phyloP scores from a whole-genome alignment of 805 yeast genomes.

The Lachancea thermotolerans region DNA sequence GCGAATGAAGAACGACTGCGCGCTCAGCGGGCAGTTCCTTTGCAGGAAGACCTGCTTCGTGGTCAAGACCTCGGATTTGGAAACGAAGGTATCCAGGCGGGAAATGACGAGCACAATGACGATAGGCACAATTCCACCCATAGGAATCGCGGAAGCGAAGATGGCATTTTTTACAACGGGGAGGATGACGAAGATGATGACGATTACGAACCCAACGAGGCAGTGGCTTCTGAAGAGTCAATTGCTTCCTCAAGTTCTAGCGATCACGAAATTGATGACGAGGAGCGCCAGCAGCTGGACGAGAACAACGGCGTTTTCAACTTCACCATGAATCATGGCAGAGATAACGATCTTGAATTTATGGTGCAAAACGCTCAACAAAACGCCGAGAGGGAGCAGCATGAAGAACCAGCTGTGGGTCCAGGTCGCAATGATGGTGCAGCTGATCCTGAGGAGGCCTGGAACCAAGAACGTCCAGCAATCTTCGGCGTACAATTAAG shows the following conservation, averaged over 20 bases:
- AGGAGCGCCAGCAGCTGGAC: conserved; percentile 14
- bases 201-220: background rate
- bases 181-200: conserved; percentile 4
- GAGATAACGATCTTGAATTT: conserved; percentile 22
- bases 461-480: conserved; percentile 17
- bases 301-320: conserved; percentile 19
- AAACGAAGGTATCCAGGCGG: background rate
- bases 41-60: background rate
- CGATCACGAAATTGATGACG: conserved; percentile 6
- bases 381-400: conserved; percentile 5
- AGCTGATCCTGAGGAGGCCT: conserved; percentile 8
- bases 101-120: background rate
- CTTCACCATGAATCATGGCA: conserved; percentile 17
- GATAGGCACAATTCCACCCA: background rate
- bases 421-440: conserved; percentile 5
- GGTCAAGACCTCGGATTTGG: background rate
- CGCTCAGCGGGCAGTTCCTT: background rate
- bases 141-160: background rate
- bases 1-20: conserved; percentile 20
- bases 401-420: conserved; percentile 9
- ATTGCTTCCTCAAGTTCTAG: conserved; percentile 7
- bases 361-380: conserved; percentile 11
- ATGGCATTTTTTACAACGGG: conserved; percentile 4
- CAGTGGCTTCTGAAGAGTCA: background rate
- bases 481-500: conserved; percentile 25